Base-by-base conservation (phyloP, 441 rosid genomes). In the Macaranga tanarius region DNA sequence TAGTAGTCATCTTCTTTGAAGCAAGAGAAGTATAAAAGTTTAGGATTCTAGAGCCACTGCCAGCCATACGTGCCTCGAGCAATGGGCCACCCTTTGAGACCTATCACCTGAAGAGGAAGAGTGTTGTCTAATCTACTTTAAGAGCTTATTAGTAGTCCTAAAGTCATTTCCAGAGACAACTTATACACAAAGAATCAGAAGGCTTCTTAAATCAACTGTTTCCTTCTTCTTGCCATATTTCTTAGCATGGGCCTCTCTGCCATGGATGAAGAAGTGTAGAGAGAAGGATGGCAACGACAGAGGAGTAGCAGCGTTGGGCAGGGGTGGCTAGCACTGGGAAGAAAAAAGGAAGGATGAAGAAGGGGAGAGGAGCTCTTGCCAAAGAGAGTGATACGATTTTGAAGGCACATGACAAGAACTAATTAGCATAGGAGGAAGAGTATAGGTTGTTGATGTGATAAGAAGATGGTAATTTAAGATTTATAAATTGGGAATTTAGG, bases 41-140 rank as follows among this genome's bases (percentile, higher is more conserved):
- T 69, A 76, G 84, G 34, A 77, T 73, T 68, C 67, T 84, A 0
- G 71, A 64, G 57, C 81, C 86, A 47, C 70, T 80, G 34, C 92
- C 98, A 19, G 79, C 88, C 77, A 89, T 48, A 62, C 98, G 93
- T 10, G 96, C 90, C 85, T 93, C 91, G 0, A 93, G 81, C 69
- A 86, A 80, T 91, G 86, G 20, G 98, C 97, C 57, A 93, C 65
- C 71, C 98, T 87, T 81, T 91, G 96, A 50, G 83, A 63, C 13
- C 87, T 93, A 64, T 91, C 94, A 19, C 98, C 98, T 0, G 44
- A 23, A 59, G 88, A 81, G 1, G 93, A 90, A 45, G 92, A 86
- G 56, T 91, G 80, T 75, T 85, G 80, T 79, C 89, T 81, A 26
- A 93, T 88, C 86, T 86, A 92, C 79, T 83, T 72, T 10, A 92